Percentiles rank a stretch among this genome's conserved stretches.
Evolutionary conservation across 345 rosid species (phyloP).

Genomic region (Sapria himalayana): DNA sequence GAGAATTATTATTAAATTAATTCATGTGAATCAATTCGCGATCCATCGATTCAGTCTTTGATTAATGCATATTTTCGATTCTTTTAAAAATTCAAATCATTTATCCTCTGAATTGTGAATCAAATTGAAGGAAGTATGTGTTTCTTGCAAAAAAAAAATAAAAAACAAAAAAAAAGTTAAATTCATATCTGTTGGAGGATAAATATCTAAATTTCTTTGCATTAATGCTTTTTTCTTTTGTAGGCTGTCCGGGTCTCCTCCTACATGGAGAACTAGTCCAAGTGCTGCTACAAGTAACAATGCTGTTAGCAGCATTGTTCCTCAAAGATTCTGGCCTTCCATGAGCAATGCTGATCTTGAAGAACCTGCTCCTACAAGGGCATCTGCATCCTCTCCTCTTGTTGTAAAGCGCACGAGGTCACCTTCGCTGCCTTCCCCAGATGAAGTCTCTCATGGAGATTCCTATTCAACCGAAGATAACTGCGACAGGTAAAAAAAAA

Average conservation of each 20-base stretch:
- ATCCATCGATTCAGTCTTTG: too few relatives aligned
- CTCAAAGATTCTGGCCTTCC: constrained; percentile 12
- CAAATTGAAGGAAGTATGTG: too few relatives aligned
- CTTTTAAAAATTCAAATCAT: not conserved
- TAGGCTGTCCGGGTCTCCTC: constrained; percentile 30
- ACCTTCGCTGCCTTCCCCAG: constrained; percentile 23
- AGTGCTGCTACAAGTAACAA: constrained; percentile 10
- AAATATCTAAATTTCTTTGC: not conserved
- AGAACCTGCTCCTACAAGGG: constrained; percentile 13
- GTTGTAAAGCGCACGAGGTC: constrained; percentile 56
- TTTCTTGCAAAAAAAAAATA: too few relatives aligned
- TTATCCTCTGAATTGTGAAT: too few relatives aligned
- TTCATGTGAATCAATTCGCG: too few relatives aligned
- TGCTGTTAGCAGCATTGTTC: constrained; percentile 14
- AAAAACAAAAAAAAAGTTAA: too few relatives aligned
- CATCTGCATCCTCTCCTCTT: constrained; percentile 10
- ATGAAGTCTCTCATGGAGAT: constrained; percentile 26
- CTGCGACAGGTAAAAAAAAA: constrained; percentile 39
- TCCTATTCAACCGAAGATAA: constrained; percentile 20
- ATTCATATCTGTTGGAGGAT: not conserved
- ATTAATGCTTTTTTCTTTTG: constrained; percentile 6
- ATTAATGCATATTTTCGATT: too few relatives aligned
- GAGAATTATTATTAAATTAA: too few relatives aligned
- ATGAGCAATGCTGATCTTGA: constrained; percentile 1
- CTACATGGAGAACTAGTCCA: constrained; percentile 19